A percentile compares a stretch with the other conserved stretches of the same genome.
Evolutionary conservation across 2,329 filamentous ascomycete genomes (phyloP).

Genomic region (Plectosphaerella sp.): DNA sequence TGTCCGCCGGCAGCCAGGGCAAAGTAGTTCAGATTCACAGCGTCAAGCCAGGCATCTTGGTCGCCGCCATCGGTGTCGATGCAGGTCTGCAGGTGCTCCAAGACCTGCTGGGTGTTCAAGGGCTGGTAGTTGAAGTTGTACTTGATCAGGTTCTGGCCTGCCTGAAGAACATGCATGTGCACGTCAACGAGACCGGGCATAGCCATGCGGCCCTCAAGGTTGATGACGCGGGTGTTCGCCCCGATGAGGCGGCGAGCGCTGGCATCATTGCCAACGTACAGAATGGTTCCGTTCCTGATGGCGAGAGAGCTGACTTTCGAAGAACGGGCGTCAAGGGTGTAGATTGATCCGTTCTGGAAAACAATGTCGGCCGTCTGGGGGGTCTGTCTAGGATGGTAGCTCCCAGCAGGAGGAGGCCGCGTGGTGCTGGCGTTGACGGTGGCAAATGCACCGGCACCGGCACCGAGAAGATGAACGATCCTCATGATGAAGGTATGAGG

Average conservation of each 20-base stretch:
- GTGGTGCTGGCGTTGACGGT: too few species aligned
- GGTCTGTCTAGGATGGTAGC: too few species aligned
- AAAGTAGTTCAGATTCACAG: conserved; percentile 10
- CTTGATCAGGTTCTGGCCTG: conserved; percentile 17
- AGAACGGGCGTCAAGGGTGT: conserved; percentile 14
- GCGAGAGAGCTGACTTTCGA: conserved; percentile 13
- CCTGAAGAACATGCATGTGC: conserved; percentile 19
- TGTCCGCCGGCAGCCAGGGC: neutral
- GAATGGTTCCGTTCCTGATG: conserved; percentile 14
- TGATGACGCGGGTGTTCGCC: conserved; percentile 15
- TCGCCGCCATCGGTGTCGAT: conserved; percentile 15
- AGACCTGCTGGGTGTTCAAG: conserved; percentile 8
- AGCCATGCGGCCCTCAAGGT: conserved; percentile 21
- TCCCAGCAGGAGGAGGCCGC: too few species aligned
- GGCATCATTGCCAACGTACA: conserved; percentile 14
- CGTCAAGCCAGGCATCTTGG: conserved; percentile 18
- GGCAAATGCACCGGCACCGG: too few species aligned
- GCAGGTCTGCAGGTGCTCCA: conserved; percentile 17
- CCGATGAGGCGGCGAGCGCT: conserved; percentile 14
- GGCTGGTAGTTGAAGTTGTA: conserved; percentile 22
- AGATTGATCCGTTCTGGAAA: conserved; percentile 20
- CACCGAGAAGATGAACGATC: too few species aligned
- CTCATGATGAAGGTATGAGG: too few species aligned
- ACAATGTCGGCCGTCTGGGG: conserved; percentile 14
- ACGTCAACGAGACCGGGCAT: conserved; percentile 22